Percentiles rank a stretch among this genome's conserved stretches.
Conservation (phyloP, 345 rosid genomes). For the Eucalyptus guilfoylei region DNA sequence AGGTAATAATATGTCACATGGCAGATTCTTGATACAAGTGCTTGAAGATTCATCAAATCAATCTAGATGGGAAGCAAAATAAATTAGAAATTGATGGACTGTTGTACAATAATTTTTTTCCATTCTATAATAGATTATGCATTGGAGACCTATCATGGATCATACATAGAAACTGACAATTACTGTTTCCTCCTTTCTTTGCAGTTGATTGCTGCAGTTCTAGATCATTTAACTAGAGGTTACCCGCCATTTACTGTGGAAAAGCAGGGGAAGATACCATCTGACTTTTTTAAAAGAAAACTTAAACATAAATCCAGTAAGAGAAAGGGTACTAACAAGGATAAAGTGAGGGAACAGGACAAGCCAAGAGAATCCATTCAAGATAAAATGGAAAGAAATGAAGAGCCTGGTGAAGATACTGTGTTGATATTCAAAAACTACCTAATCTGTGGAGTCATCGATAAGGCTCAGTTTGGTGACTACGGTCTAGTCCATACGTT, state of each 20-base stretch:
- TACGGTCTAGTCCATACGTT: slow-evolving; percentile 93
- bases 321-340: neutral
- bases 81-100: neutral
- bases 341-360: neutral
- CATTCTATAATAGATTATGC: neutral
- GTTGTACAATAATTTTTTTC: neutral
- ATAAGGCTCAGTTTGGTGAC: slow-evolving; percentile 97
- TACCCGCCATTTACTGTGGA: slow-evolving; percentile 72
- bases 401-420: slow-evolving; percentile 55
- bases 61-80: neutral
- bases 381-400: neutral
- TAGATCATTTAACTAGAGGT: slow-evolving; percentile 63
- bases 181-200: neutral
- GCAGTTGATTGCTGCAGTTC: slow-evolving; percentile 64
- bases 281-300: slow-evolving; percentile 57
- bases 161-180: neutral
- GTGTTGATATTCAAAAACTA: slow-evolving; percentile 53
- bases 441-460: slow-evolving; percentile 84
- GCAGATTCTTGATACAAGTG: neutral
- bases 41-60: neutral
- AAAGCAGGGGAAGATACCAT: slow-evolving; percentile 63
- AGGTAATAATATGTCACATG: slow-evolving; percentile 25
- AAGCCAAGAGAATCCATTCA: slow-evolving; percentile 17
- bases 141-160: neutral
- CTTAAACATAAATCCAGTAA: neutral